Percentiles rank a stretch among this genome's conserved stretches.
These are phyloP conservation scores for Exserohilum turcica DNA, from an alignment of 2,329 filamentous ascomycete species.

Conservation along the genomic window DNA sequence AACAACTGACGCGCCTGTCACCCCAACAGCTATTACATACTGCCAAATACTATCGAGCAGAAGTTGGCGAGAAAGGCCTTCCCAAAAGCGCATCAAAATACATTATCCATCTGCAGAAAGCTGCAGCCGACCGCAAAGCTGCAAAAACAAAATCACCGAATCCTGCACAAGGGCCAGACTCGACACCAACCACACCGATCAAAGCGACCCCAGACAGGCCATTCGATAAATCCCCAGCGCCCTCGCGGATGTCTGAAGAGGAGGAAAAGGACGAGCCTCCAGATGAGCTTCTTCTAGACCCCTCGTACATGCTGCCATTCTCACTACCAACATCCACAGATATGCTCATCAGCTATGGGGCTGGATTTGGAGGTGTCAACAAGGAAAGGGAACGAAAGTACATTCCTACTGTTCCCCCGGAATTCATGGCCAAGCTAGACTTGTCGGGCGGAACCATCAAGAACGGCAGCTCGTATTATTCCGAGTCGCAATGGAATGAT, in stretches of 20 bases:
- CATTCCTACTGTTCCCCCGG: conserved; percentile 90
- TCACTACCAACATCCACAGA: conserved; percentile 94
- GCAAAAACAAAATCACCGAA: conserved; percentile 39
- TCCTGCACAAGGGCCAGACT: conserved; percentile 41
- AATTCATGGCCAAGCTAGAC: conserved; percentile 89
- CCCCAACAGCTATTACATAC: conserved; percentile 90
- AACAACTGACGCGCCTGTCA: conserved; percentile 83
- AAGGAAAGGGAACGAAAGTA: conserved; percentile 92
- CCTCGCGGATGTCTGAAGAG: conserved; percentile 44
- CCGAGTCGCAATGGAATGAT: conserved; percentile 42
- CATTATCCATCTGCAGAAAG: conserved; percentile 77
- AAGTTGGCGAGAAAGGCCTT: conserved; percentile 92
- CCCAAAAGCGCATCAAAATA: conserved; percentile 89
- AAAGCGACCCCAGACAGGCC: conserved; percentile 31
- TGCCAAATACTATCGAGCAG: conserved; percentile 88
- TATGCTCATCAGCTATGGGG: conserved; percentile 94
- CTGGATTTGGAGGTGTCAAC: conserved; percentile 91
- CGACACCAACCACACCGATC: conserved; percentile 41
- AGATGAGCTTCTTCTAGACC: conserved; percentile 80
- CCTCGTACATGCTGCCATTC: conserved; percentile 91
- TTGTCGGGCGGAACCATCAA: conserved; percentile 51
- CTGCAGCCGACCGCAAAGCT: conserved; percentile 60
- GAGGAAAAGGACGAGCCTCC: conserved; percentile 73
- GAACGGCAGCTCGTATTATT: conserved; percentile 38
- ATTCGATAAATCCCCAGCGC: conserved; percentile 40